phyloP scores from a whole-genome alignment of 305 asterid species.

The Solanum hybrid region DNA sequence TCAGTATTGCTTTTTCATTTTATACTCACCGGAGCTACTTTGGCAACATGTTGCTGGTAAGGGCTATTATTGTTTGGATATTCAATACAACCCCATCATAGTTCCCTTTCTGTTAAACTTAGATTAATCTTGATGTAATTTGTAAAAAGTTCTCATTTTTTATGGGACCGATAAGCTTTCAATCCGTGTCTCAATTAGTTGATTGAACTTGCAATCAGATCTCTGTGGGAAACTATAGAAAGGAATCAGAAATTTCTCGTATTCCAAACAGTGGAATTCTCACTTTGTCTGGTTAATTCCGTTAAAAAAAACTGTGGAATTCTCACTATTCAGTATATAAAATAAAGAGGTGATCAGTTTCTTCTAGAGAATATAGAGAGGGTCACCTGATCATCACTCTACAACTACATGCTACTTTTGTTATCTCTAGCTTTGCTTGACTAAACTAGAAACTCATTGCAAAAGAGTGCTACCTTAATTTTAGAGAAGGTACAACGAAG shows the following conservation, averaged over 20 bases:
- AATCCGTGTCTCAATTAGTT: background rate
- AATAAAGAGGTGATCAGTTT: background rate
- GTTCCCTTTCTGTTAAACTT: background rate
- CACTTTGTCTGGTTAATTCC: too few species aligned
- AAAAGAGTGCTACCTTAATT: background rate
- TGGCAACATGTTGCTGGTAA: constrained; percentile 93
- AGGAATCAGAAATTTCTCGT: background rate
- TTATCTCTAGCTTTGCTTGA: background rate
- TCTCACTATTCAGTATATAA: background rate
- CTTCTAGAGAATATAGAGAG: background rate
- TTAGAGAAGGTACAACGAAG: background rate
- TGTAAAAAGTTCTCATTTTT: background rate
- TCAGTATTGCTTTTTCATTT: constrained; percentile 79
- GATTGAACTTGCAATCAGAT: background rate
- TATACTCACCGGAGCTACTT: constrained; percentile 64
- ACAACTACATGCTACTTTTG: background rate
- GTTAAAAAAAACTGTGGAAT: background rate
- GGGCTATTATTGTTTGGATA: constrained; percentile 9
- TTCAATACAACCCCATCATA: background rate
- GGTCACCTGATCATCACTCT: background rate
- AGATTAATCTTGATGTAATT: background rate
- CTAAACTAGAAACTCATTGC: background rate
- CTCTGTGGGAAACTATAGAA: background rate
- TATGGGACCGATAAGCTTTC: background rate
- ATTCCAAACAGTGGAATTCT: background rate